Base-by-base conservation (phyloP, 345 rosid genomes). In the Cardamine resedifolia region DNA sequence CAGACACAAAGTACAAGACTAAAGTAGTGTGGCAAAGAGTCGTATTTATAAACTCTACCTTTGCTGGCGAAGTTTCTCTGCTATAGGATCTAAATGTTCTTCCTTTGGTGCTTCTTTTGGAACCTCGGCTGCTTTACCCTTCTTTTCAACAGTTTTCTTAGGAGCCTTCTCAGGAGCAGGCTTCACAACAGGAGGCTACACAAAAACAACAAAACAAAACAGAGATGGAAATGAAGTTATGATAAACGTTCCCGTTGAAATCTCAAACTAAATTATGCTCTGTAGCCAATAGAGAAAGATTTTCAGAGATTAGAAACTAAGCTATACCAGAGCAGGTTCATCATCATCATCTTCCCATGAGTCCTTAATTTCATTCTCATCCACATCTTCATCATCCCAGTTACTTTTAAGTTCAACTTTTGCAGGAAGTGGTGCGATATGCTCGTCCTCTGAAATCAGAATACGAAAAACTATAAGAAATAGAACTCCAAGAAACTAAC, bases 281-380 rank as follows among this genome's bases (percentile, higher is more conserved):
- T 14, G 30, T 18, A 20, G 58, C 9, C 18, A 59, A 59, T 45
- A 44, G 20, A 43, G 49, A 48, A 33, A 57, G 8, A 20, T 20
- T 6, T 58, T 10, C 5, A 12, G 4, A n/a, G 28, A 55, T 14
- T 27, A 49, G 16, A 20, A 64, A 19, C 31, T 0, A 52, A 44
- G 59, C 1, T n/a, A 70, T 89, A 92, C 99, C 77, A 70, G 82
- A 78, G 85, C 81, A 63, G 87, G 86, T 76, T 90, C 92, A 70
- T 93, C 96, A 70, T 93, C 96, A 45, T 96, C 99, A 78, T 92
- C 98, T 75, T 95, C 99, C 99, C 98, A 95, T 9, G 99, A 95
- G 34, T 95, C 99, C 79, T 92, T 96, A 62, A 96, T 82, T 74
- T 87, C 97, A 76, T 80, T 57, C 10, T 90, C 98, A 73, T 96